Conservation (phyloP, 495 filamentous ascomycete species). For the Collariella sp. region DNA sequence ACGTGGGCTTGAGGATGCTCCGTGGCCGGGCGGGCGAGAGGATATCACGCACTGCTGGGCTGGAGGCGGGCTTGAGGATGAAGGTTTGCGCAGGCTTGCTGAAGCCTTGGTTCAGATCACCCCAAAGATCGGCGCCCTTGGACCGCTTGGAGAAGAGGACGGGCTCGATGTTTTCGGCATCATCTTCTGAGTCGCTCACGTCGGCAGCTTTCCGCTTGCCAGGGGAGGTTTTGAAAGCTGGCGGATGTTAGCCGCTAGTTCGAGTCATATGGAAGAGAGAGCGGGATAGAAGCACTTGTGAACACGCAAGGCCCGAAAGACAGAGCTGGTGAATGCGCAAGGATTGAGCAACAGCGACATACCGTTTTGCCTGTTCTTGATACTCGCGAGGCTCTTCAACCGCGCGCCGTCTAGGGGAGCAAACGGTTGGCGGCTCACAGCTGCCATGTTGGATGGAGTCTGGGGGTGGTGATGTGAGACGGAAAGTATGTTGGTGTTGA, state of each 20-base stretch:
- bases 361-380: slow-evolving; percentile 59
- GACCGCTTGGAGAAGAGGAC: slow-evolving; percentile 55
- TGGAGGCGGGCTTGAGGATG: slow-evolving; percentile 35
- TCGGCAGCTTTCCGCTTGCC: slow-evolving; percentile 42
- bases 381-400: slow-evolving; percentile 46
- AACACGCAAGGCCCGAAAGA: background rate
- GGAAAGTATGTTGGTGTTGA: background rate
- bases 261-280: background rate
- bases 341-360: slow-evolving; percentile 25
- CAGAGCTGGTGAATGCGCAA: background rate
- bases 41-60: slow-evolving; percentile 19
- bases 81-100: slow-evolving; percentile 36
- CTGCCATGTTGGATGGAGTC: slow-evolving; percentile 33
- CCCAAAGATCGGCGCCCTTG: slow-evolving; percentile 49
- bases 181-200: slow-evolving; percentile 38
- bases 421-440: slow-evolving; percentile 48
- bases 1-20: slow-evolving; percentile 38
- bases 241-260: slow-evolving; percentile 10
- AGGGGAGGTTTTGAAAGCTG: slow-evolving; percentile 33
- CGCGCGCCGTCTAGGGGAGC: slow-evolving; percentile 45
- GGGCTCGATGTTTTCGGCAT: slow-evolving; percentile 80
- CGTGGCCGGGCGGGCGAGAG: slow-evolving; percentile 34
- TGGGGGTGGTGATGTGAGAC: slow-evolving; percentile 4
- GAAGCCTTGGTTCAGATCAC: slow-evolving; percentile 42
- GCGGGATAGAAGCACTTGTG: background rate